These are phyloP conservation scores for Agaricus sinodeliciosus DNA, from an alignment of 768 basidiomycete genomes.

Conservation along the genomic window DNA sequence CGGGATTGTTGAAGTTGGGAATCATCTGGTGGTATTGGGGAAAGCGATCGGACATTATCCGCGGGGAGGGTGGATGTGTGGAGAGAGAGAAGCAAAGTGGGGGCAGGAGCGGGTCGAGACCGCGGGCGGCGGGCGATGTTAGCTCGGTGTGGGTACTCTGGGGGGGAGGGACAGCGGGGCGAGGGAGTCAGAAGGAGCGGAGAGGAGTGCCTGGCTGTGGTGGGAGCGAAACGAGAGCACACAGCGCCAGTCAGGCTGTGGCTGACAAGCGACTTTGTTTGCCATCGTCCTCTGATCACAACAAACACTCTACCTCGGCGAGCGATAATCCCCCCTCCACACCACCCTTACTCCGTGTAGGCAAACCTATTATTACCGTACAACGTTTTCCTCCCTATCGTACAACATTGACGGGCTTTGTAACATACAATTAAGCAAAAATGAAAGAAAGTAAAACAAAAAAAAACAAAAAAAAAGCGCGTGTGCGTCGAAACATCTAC, in stretches of 20 bases:
- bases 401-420: too few species aligned
- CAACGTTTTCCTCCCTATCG: too few species aligned
- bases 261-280: slow-evolving; percentile 40
- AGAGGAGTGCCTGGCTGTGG: slow-evolving; percentile 31
- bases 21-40: slow-evolving; percentile 53
- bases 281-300: slow-evolving; percentile 30
- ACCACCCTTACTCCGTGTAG: not conserved
- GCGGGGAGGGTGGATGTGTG: slow-evolving; percentile 16
- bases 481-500: too few species aligned
- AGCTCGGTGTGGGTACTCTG: slow-evolving; percentile 16
- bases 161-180: slow-evolving; percentile 14
- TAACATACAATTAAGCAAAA: not conserved
- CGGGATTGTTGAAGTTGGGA: slow-evolving; percentile 33
- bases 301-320: not conserved
- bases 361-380: too few species aligned
- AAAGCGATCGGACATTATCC: slow-evolving; percentile 59
- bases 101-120: slow-evolving; percentile 13
- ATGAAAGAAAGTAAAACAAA: not conserved
- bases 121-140: slow-evolving; percentile 17
- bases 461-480: too few species aligned
- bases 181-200: slow-evolving; percentile 19
- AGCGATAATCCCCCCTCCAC: not conserved
- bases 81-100: slow-evolving; percentile 18
- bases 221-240: slow-evolving; percentile 53
- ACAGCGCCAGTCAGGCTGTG: slow-evolving; percentile 27